These are phyloP conservation scores for Scheffersomyces insectosa DNA, from an alignment of 1,139 yeast species.

Conservation along the genomic window DNA sequence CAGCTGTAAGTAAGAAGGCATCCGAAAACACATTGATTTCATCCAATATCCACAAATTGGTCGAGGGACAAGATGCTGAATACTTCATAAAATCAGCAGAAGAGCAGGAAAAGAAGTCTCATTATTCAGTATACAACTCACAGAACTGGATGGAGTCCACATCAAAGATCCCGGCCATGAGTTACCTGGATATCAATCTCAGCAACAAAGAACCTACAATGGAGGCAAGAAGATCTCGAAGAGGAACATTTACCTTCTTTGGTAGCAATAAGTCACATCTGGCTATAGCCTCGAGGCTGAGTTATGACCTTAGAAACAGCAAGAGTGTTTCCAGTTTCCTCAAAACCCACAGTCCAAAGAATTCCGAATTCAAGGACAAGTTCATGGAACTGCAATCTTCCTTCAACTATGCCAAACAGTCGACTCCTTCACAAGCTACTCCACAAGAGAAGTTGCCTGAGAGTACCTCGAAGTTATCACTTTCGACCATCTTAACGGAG, in stretches of 20 bases:
- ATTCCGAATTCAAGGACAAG: constrained; percentile 2
- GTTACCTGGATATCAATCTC: too few relatives aligned
- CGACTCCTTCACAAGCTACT: constrained; percentile 3
- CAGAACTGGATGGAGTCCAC: constrained; percentile 23
- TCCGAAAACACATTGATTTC: not conserved
- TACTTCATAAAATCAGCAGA: not conserved
- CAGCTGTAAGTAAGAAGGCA: not conserved
- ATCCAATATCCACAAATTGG: not conserved
- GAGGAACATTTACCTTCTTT: not conserved
- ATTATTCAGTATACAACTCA: constrained; percentile 11
- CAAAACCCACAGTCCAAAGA: constrained; percentile 2
- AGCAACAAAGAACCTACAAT: too few relatives aligned
- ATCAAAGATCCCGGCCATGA: constrained; percentile 3
- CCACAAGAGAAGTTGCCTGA: constrained; percentile 3
- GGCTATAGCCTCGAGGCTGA: not conserved
- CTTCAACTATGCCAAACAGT: not conserved
- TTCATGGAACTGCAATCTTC: constrained; percentile 2
- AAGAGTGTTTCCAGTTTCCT: constrained; percentile 9
- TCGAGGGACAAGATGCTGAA: not conserved
- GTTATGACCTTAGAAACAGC: constrained; percentile 6
- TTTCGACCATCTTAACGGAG: constrained; percentile 7
- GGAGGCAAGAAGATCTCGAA: constrained; percentile 1
- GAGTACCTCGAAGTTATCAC: constrained; percentile 6
- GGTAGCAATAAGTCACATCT: constrained; percentile 2
- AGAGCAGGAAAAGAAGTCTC: not conserved